Evolutionary conservation across 495 filamentous ascomycete genomes (phyloP).

Genomic region (Apiosordaria backusii): DNA sequence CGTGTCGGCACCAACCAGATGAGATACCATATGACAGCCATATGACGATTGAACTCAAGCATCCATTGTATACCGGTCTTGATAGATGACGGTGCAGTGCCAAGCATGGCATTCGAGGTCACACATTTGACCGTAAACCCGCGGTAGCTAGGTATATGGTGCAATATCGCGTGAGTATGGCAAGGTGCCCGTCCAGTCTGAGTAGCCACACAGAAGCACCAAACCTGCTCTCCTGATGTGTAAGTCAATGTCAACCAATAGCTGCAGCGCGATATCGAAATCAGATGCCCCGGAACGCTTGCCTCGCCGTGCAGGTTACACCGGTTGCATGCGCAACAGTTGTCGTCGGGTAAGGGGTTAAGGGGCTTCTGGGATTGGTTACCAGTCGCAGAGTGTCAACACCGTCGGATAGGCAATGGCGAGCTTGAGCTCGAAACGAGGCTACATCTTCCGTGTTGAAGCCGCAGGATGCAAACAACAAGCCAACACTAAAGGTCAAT

Average conservation of each 20-base stretch:
- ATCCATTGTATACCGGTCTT: not conserved
- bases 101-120: slow-evolving; percentile 5
- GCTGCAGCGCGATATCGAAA: not conserved
- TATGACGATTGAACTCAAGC: not conserved
- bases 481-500: not conserved
- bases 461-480: not conserved
- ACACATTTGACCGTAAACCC: not conserved
- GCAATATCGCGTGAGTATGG: slow-evolving; percentile 31
- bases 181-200: slow-evolving; percentile 9
- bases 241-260: not conserved
- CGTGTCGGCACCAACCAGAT: not conserved
- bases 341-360: not conserved
- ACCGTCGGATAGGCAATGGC: not conserved
- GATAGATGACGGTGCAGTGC: not conserved
- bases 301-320: not conserved
- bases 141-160: slow-evolving; percentile 13
- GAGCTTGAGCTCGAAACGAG: not conserved
- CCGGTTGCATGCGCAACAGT: not conserved
- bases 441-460: not conserved
- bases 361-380: not conserved
- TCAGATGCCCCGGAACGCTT: not conserved
- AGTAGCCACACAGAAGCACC: slow-evolving; percentile 10
- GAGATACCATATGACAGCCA: not conserved
- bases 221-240: not conserved
- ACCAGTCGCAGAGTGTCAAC: not conserved